Conservation (phyloP, 345 rosid genomes). For the Xanthoceras sorbifolium region DNA sequence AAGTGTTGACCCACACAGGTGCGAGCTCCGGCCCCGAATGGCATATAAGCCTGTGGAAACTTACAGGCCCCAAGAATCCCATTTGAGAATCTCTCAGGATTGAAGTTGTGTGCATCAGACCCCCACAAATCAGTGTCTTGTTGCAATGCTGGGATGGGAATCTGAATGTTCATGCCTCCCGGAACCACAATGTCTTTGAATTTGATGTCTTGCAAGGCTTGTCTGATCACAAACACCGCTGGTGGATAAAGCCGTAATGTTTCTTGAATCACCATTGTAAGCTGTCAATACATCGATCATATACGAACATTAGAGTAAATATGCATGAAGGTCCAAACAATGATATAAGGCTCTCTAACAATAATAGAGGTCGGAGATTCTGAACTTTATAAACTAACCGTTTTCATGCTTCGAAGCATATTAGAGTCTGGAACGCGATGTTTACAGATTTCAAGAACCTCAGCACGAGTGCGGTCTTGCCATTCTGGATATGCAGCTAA, state of each 20-base stretch:
- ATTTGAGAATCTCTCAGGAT: slow-evolving; percentile 44
- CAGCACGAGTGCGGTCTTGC: slow-evolving; percentile 46
- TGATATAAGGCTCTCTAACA: no score
- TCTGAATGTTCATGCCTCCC: slow-evolving; percentile 32
- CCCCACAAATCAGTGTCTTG: slow-evolving; percentile 45
- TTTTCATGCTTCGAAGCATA: slow-evolving; percentile 32
- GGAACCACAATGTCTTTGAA: slow-evolving; percentile 41
- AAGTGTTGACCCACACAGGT: slow-evolving; percentile 48
- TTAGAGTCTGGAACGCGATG: slow-evolving; percentile 17
- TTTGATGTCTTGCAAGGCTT: slow-evolving; percentile 29
- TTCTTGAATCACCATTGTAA: slow-evolving; percentile 43
- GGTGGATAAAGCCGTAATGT: slow-evolving; percentile 47
- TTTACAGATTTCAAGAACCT: slow-evolving; percentile 32
- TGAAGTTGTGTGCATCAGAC: slow-evolving; percentile 35
- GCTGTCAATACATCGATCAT: slow-evolving; percentile 25
- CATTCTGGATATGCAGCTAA: slow-evolving; percentile 48
- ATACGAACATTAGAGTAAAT: background rate
- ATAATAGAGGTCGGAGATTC: background rate
- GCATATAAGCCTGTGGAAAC: slow-evolving; percentile 44
- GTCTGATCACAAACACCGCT: slow-evolving; percentile 18
- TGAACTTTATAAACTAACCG: slow-evolving; percentile 7
- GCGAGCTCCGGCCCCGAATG: slow-evolving; percentile 47
- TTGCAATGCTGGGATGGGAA: slow-evolving; percentile 40
- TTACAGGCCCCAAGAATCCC: slow-evolving; percentile 48
- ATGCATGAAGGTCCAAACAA: background rate